phyloP scores from a whole-genome alignment of 441 rosid species.

The Populus trichocarpa region DNA sequence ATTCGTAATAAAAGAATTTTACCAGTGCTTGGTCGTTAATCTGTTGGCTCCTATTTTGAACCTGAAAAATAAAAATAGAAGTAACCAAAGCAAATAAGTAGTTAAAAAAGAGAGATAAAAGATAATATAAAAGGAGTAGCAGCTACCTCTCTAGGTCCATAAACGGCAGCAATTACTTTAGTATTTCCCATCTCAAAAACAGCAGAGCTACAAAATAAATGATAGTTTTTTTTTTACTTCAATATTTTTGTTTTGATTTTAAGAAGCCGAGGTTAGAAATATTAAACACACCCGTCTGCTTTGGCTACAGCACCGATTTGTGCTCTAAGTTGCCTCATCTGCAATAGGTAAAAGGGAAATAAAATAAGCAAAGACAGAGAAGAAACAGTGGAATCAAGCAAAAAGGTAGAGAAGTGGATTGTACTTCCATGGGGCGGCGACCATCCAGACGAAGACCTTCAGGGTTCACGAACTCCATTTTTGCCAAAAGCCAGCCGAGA shows the following conservation, averaged over 20 bases:
- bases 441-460: constrained; percentile 89
- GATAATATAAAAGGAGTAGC: neutral
- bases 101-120: neutral
- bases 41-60: constrained; percentile 74
- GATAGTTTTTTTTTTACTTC: neutral
- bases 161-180: constrained; percentile 92
- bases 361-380: neutral
- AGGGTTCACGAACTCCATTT: constrained; percentile 80
- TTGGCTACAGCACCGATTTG: constrained; percentile 69
- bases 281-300: constrained; percentile 64
- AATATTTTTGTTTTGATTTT: neutral
- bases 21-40: constrained; percentile 73
- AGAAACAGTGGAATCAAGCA: neutral
- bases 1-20: neutral
- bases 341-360: neutral
- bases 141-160: constrained; percentile 87
- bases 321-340: constrained; percentile 94
- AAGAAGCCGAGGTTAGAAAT: neutral
- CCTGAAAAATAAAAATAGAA: constrained; percentile 28
- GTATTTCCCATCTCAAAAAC: constrained; percentile 93
- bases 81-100: neutral
- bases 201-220: constrained; percentile 50
- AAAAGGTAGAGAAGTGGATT: neutral
- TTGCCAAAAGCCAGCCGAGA: neutral
- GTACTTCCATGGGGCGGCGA: constrained; percentile 77